Evolutionary conservation across 1,284 basidiomycete species (phyloP).

Genomic region (Neonothopanus nambi): DNA sequence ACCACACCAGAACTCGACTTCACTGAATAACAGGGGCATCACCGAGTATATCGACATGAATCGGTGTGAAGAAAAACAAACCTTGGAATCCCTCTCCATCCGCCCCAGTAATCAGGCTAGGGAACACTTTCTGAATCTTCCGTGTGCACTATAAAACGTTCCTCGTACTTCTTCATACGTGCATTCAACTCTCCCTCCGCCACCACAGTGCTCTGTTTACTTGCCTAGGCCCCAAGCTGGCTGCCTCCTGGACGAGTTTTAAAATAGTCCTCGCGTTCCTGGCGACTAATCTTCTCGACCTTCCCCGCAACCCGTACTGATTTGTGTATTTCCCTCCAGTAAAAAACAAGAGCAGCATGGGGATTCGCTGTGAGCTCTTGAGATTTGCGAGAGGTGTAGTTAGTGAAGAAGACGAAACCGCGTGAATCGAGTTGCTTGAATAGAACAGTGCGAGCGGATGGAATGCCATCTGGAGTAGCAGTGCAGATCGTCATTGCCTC

Average conservation of each 20-base stretch:
- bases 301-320: constrained; percentile 86
- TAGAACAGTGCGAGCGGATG: constrained; percentile 88
- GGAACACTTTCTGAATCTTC: constrained; percentile 58
- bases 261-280: constrained; percentile 87
- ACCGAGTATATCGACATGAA: neutral
- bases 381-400: constrained; percentile 93
- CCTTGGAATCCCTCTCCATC: constrained; percentile 91
- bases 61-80: constrained; percentile 44
- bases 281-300: constrained; percentile 72
- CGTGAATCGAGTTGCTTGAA: constrained; percentile 85
- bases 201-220: constrained; percentile 81
- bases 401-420: constrained; percentile 96
- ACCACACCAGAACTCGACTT: constrained; percentile 94
- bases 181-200: constrained; percentile 68
- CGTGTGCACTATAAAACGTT: constrained; percentile 54
- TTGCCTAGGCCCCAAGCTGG: constrained; percentile 91
- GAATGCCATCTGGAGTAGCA: constrained; percentile 68
- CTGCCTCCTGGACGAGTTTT: constrained; percentile 81
- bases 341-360: constrained; percentile 82
- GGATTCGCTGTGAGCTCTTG: constrained; percentile 78
- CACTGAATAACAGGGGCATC: constrained; percentile 33
- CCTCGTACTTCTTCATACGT: constrained; percentile 61
- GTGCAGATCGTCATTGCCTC: constrained; percentile 90
- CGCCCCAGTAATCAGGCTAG: constrained; percentile 93
- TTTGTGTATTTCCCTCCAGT: constrained; percentile 86